Percentiles rank a stretch among this genome's conserved stretches.
These are phyloP conservation scores for Aspergillus carlsbadensis DNA, from an alignment of 495 filamentous ascomycete genomes.

Conservation along the genomic window DNA sequence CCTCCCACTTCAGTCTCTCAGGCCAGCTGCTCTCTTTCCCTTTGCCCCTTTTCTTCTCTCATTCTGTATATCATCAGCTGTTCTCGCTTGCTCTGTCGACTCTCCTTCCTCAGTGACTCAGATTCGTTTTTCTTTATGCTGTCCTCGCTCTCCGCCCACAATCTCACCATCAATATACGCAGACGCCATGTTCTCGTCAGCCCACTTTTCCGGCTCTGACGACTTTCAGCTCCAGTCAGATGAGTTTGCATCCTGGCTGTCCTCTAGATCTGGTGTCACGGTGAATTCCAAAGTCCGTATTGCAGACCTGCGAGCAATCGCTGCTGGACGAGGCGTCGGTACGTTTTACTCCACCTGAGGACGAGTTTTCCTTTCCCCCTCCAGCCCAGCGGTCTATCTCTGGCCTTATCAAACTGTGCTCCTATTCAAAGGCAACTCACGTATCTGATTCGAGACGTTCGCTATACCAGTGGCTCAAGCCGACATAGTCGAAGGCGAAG, in stretches of 20 bases:
- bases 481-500: slow-evolving; percentile 60
- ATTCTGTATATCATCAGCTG: slow-evolving; percentile 1
- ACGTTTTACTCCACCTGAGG: slow-evolving; percentile 26
- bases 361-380: slow-evolving; percentile 17
- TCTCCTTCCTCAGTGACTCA: slow-evolving; percentile 1
- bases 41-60: neutral
- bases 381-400: slow-evolving; percentile 23
- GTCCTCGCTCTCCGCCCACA: slow-evolving; percentile 12
- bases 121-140: slow-evolving; percentile 1
- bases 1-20: slow-evolving; percentile 9
- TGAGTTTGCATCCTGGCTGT: slow-evolving; percentile 57
- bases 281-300: slow-evolving; percentile 56
- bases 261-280: slow-evolving; percentile 45
- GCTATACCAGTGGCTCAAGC: slow-evolving; percentile 49
- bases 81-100: slow-evolving; percentile 7
- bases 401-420: slow-evolving; percentile 11
- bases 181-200: slow-evolving; percentile 37
- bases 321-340: slow-evolving; percentile 62
- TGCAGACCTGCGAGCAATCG: slow-evolving; percentile 49
- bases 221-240: slow-evolving; percentile 48
- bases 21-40: neutral
- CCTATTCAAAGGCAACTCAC: slow-evolving; percentile 9
- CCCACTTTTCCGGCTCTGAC: slow-evolving; percentile 39
- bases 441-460: slow-evolving; percentile 25
- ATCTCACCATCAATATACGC: slow-evolving; percentile 15